Base-by-base conservation (phyloP, 768 basidiomycete genomes). In the Plicaturopsis crispa region DNA sequence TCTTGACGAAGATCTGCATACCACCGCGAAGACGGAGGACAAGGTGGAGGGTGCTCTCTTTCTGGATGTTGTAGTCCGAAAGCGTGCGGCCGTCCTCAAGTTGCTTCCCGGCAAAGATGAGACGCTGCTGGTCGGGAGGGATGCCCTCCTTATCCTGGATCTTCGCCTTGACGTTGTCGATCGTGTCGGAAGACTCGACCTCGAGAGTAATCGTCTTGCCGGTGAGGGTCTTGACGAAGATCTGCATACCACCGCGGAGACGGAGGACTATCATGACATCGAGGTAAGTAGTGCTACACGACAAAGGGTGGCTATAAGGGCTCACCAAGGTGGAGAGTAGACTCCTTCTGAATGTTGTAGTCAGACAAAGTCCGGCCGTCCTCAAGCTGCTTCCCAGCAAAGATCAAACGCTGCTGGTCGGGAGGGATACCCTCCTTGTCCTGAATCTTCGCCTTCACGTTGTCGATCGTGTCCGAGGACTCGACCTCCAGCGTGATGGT, bases 91-190 rank as follows among this genome's bases (percentile, higher is more conserved):
- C 92, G 40, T 96, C 92, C 57, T 94, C 92, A 7, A 93, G 65
- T 53, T 94, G 91, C 68, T 94, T 94, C 32, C 91, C 92, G 31
- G 91, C 91, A 48, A 93, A 94, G 56, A 86, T 90, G 33, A 92
- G 66, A 32, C 90, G 84, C 51, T 93, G 91, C 53, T 92, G 88
- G 48, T 91, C 84, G 3, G 84, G 80, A 24, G 84, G 84, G 21
- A 86, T 87, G 0, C 79, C 78, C 52, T 81, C 79, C 67, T 80
- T 82, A 66, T 82, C 78, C 55, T 80, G 77, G 52, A 82, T 78
- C 59, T 78, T 79, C 54, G 75, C 62, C 63, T 79, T 81, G 59
- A 81, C 79, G 67, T 79, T 80, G 62, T 80, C 79, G 59, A 80
- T 77, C 41, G 78, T 80, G 64, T 80, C 78, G 37, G 78, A 79